These are phyloP conservation scores for Gelatoporia subvermispora DNA, from an alignment of 768 basidiomycete species.

Conservation along the genomic window DNA sequence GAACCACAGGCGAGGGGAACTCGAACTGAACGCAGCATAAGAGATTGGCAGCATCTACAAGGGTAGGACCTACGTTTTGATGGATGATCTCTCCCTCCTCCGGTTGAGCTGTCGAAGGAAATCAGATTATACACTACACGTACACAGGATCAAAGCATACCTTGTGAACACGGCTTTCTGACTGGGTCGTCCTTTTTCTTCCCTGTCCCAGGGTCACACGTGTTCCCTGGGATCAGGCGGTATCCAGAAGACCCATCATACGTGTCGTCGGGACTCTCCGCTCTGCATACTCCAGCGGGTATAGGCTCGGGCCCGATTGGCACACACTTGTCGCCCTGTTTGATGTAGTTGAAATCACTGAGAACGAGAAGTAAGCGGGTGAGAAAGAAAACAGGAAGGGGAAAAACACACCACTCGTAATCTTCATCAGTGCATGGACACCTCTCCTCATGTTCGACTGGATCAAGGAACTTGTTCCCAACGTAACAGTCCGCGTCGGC, in stretches of 20 bases:
- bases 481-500: constrained; percentile 82
- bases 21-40: constrained; percentile 43
- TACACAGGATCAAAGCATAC: constrained; percentile 29
- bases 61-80: constrained; percentile 47
- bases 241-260: constrained; percentile 92
- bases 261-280: constrained; percentile 43
- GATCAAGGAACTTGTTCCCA: constrained; percentile 84
- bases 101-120: constrained; percentile 56
- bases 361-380: constrained; percentile 1
- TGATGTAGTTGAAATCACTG: constrained; percentile 89
- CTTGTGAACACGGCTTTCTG: constrained; percentile 74
- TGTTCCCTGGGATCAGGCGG: constrained; percentile 88
- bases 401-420: constrained; percentile 76
- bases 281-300: constrained; percentile 64
- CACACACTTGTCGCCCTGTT: constrained; percentile 69
- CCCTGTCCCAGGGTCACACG: constrained; percentile 60
- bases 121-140: background rate
- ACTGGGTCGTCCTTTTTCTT: constrained; percentile 62
- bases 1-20: constrained; percentile 60
- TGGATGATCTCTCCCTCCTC: constrained; percentile 73
- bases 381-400: background rate
- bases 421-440: constrained; percentile 85
- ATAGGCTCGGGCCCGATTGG: constrained; percentile 87
- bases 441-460: constrained; percentile 73
- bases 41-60: background rate